These are phyloP conservation scores for Cyberlindnera euphorbiiphila DNA, from an alignment of 805 yeast genomes.

Conservation along the genomic window DNA sequence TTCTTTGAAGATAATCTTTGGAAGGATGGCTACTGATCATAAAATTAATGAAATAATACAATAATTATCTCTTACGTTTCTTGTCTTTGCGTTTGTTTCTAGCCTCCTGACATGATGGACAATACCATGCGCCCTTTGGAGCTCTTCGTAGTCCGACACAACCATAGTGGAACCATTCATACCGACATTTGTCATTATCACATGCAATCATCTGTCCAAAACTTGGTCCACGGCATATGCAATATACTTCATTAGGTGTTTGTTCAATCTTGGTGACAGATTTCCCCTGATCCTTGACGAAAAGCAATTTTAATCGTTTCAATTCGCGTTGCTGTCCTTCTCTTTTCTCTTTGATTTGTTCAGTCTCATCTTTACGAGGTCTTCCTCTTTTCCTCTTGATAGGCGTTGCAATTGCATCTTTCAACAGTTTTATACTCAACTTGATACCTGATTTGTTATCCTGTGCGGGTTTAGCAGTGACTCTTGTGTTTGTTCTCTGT, in stretches of 20 bases:
- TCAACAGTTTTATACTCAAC: conserved; percentile 3
- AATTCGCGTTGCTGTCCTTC: background rate
- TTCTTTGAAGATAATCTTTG: conserved; percentile 77
- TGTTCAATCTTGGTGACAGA: conserved; percentile 6
- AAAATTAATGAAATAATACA: conserved; percentile 1
- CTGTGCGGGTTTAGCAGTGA: conserved; percentile 15
- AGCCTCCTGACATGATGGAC: conserved; percentile 41
- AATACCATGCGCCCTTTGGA: conserved; percentile 68
- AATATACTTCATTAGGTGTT: conserved; percentile 33
- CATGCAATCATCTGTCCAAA: conserved; percentile 89
- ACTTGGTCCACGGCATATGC: conserved; percentile 44
- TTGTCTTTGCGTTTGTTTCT: conserved; percentile 6
- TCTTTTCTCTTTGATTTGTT: background rate
- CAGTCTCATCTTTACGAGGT: conserved; percentile 3
- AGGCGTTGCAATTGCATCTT: background rate
- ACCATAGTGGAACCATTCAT: conserved; percentile 77
- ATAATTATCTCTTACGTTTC: background rate
- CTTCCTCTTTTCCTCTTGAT: conserved; percentile 7
- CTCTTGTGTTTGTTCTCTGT: conserved; percentile 21
- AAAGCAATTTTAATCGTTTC: background rate
- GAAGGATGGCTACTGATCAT: too few species aligned
- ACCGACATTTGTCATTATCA: conserved; percentile 69
- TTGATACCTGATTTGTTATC: conserved; percentile 3
- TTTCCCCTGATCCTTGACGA: background rate
- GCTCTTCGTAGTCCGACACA: conserved; percentile 66